These are phyloP conservation scores for Saccharomycopsis malanga DNA, from an alignment of 805 yeast genomes.

Conservation along the genomic window DNA sequence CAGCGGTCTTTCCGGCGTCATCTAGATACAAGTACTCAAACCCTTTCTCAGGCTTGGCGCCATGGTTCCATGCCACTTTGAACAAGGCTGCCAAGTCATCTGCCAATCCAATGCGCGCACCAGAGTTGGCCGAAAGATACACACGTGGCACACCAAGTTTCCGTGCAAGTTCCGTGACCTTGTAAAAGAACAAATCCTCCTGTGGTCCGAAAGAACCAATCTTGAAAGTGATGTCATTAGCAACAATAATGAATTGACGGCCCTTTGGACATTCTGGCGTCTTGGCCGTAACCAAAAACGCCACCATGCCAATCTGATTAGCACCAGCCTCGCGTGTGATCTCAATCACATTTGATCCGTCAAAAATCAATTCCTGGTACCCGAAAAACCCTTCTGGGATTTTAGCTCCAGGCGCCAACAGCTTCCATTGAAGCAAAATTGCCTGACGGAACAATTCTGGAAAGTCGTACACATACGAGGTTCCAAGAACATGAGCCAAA, in stretches of 20 bases:
- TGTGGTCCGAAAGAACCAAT: slow-evolving; percentile 98
- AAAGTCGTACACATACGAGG: slow-evolving; percentile 97
- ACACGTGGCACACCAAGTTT: slow-evolving; percentile 89
- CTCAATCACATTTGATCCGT: slow-evolving; percentile 76
- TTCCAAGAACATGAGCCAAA: slow-evolving; percentile 96
- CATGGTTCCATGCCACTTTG: slow-evolving; percentile 90
- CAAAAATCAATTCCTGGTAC: slow-evolving; percentile 74
- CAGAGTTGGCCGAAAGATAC: slow-evolving; percentile 95
- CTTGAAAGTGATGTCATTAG: slow-evolving; percentile 95
- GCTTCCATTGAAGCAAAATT: slow-evolving; percentile 76
- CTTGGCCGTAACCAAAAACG: slow-evolving; percentile 81
- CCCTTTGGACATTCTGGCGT: slow-evolving; percentile 98
- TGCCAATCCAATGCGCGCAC: slow-evolving; percentile 98
- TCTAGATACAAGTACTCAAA: slow-evolving; percentile 82
- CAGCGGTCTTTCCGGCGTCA: slow-evolving; percentile 50
- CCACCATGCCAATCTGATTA: slow-evolving; percentile 95
- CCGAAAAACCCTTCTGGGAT: slow-evolving; percentile 73
- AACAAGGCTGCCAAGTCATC: slow-evolving; percentile 87
- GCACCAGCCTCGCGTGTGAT: slow-evolving; percentile 96
- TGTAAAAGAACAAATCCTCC: slow-evolving; percentile 87
- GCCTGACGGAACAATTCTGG: slow-evolving; percentile 98
- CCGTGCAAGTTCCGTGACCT: slow-evolving; percentile 89
- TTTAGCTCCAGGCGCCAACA: slow-evolving; percentile 45
- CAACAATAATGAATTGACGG: slow-evolving; percentile 85
- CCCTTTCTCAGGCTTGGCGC: slow-evolving; percentile 70